Conservation (phyloP, 2,329 filamentous ascomycete species). For the Diplodia scrobiculata region DNA sequence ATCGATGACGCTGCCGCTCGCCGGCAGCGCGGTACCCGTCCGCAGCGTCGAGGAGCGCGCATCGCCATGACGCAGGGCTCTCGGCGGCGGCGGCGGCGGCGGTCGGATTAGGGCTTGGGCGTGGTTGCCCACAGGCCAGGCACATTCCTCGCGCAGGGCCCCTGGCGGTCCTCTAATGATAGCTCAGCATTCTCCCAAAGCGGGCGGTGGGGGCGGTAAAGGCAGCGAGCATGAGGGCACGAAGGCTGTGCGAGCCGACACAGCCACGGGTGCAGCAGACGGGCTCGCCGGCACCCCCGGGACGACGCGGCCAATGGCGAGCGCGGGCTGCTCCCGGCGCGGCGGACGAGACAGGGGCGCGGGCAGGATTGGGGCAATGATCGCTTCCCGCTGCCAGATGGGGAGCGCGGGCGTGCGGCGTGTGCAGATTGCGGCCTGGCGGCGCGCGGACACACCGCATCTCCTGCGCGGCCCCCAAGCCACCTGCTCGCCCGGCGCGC, state of each 20-base stretch:
- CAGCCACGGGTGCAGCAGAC: slow-evolving; percentile 20
- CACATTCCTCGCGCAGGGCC: slow-evolving; percentile 17
- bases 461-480: slow-evolving; percentile 38
- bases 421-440: slow-evolving; percentile 30
- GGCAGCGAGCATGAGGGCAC: slow-evolving; percentile 20
- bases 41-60: background rate
- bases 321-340: slow-evolving; percentile 33
- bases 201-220: slow-evolving; percentile 26
- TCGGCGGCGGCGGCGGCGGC: slow-evolving; percentile 14
- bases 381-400: slow-evolving; percentile 27
- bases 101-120: slow-evolving; percentile 23
- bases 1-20: background rate
- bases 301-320: slow-evolving; percentile 4
- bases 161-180: slow-evolving; percentile 20
- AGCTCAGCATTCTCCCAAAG: slow-evolving; percentile 27
- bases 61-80: slow-evolving; percentile 22
- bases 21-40: background rate
- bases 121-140: slow-evolving; percentile 12
- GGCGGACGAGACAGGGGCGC: slow-evolving; percentile 24
- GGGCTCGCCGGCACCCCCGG: slow-evolving; percentile 16
- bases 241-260: slow-evolving; percentile 25
- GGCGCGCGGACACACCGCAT: slow-evolving; percentile 43
- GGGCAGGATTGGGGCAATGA: slow-evolving; percentile 33
- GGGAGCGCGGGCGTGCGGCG: slow-evolving; percentile 24
- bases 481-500: slow-evolving; percentile 42